Base-by-base conservation (phyloP, 805 yeast genomes). In the Sugiyamaella floridensis region DNA sequence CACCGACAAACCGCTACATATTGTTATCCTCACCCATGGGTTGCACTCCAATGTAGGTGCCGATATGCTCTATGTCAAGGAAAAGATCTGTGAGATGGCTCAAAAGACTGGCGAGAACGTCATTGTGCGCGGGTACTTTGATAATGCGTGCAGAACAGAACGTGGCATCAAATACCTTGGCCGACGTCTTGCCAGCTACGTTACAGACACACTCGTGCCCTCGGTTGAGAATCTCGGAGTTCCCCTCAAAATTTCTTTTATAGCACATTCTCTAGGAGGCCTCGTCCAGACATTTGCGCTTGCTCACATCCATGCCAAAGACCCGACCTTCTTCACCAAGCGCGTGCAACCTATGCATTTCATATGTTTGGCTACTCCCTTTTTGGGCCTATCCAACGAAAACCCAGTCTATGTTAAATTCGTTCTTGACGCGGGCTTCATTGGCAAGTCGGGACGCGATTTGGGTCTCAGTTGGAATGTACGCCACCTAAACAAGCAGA, bases 211-310 rank as follows among this genome's bases (percentile, higher is more conserved):
- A 29, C 70, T 85, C 46, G 68, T 77, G 11, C 72, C 75, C 4
- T 66, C 71, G 14, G 63, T 67, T 41, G 71, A 69, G 4, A 57
- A 64, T 11, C 55, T 53, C 6, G 52, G 55, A 1, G 54, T 58
- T 8, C 73, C 71, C 20, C 61, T 71, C 4, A 81, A 80, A 60
- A 80, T 92, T 4, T 92, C 98, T 1, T 90, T 93, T 62, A 73
- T 93, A 18, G 96, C 93, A 1, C 99, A 93, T 68, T 92, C 98
- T 0, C 71, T 93, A 22, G 99, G 99, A 15, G 99, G 99, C 0
- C 79, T 87, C 15, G 86, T 86, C 9, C 97, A 92, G 70, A 81
- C 95, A 0, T 92, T 86, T 75, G 95, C 98, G 1, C 74, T 93
- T 42, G 93, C 92, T 2, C 85, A 89, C 64, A 76, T 93, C 19